Evolutionary conservation across 140 eudicot species (phyloP).

Genomic region (Senecio squalidus): DNA sequence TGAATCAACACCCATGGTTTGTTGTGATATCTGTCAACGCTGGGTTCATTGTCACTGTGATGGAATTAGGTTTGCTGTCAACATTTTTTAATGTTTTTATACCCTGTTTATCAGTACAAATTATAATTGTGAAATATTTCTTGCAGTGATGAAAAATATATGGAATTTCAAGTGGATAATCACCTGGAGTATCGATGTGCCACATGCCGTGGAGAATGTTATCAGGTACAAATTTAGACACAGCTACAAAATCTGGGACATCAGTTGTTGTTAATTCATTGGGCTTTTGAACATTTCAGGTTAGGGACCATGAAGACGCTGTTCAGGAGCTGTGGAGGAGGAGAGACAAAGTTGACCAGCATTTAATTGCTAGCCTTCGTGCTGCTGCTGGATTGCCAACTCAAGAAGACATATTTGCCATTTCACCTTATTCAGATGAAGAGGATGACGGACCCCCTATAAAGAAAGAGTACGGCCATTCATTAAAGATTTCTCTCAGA

Average conservation of each 20-base stretch:
- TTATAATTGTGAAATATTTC: not conserved
- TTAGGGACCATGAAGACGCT: slow-evolving; percentile 87
- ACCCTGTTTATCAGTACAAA: not conserved
- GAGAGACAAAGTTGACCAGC: slow-evolving; percentile 76
- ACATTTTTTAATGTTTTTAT: slow-evolving; percentile 17
- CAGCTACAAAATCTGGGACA: not conserved
- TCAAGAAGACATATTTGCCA: slow-evolving; percentile 76
- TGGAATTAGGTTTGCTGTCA: slow-evolving; percentile 68
- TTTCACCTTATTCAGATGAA: slow-evolving; percentile 87
- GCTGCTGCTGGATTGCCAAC: slow-evolving; percentile 97
- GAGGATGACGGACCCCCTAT: slow-evolving; percentile 62
- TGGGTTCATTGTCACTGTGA: slow-evolving; percentile 99
- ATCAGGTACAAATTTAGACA: slow-evolving; percentile 47
- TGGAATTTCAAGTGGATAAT: slow-evolving; percentile 82
- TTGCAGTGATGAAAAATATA: slow-evolving; percentile 84
- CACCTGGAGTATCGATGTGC: slow-evolving; percentile 88
- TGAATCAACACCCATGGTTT: slow-evolving; percentile 98
- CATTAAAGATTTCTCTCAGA: slow-evolving; percentile 70
- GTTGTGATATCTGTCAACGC: slow-evolving; percentile 94
- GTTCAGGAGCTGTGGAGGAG: slow-evolving; percentile 97
- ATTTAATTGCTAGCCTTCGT: slow-evolving; percentile 69
- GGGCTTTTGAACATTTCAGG: slow-evolving; percentile 32
- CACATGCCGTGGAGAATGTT: slow-evolving; percentile 93
- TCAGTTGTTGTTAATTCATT: not conserved
- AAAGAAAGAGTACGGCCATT: slow-evolving; percentile 69